phyloP scores from a whole-genome alignment of 1,139 yeast species.

The Taphrina populina region DNA sequence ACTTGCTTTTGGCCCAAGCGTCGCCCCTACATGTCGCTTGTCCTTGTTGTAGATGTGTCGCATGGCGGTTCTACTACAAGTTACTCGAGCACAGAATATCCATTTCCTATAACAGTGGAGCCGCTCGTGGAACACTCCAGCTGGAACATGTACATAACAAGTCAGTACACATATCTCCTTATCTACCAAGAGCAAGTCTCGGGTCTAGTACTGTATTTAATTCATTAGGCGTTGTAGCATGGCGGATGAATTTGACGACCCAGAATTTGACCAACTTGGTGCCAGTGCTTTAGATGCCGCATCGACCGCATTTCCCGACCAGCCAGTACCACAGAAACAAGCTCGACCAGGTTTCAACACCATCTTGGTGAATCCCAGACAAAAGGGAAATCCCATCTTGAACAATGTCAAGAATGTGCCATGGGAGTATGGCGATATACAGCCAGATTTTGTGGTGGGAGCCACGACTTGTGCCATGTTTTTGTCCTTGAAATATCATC shows the following conservation, averaged over 20 bases:
- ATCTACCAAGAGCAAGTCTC: too few species aligned
- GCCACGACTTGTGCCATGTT: constrained; percentile 68
- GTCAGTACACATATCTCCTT: too few species aligned
- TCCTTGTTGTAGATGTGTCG: too few species aligned
- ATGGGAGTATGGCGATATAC: constrained; percentile 53
- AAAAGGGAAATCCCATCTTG: constrained; percentile 59
- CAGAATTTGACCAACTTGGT: constrained; percentile 30
- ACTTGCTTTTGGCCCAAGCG: too few species aligned
- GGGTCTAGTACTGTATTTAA: too few species aligned
- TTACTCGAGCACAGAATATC: too few species aligned
- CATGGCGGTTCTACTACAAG: too few species aligned
- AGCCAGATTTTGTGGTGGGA: constrained; percentile 64
- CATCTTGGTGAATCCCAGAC: constrained; percentile 55
- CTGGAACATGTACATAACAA: too few species aligned
- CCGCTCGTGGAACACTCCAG: too few species aligned
- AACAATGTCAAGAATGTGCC: constrained; percentile 53
- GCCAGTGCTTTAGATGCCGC: constrained; percentile 28
- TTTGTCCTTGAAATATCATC: constrained; percentile 74
- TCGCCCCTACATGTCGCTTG: too few species aligned
- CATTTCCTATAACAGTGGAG: too few species aligned
- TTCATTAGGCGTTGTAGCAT: too few species aligned
- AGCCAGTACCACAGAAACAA: constrained; percentile 31
- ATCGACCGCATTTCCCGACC: constrained; percentile 15
- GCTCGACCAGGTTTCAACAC: constrained; percentile 40
- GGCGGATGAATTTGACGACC: constrained; percentile 34